A percentile compares a stretch with the other conserved stretches of the same genome.
These are phyloP conservation scores for Tolypocladium endophyticum DNA, from an alignment of 2,329 filamentous ascomycete species.

Conservation along the genomic window DNA sequence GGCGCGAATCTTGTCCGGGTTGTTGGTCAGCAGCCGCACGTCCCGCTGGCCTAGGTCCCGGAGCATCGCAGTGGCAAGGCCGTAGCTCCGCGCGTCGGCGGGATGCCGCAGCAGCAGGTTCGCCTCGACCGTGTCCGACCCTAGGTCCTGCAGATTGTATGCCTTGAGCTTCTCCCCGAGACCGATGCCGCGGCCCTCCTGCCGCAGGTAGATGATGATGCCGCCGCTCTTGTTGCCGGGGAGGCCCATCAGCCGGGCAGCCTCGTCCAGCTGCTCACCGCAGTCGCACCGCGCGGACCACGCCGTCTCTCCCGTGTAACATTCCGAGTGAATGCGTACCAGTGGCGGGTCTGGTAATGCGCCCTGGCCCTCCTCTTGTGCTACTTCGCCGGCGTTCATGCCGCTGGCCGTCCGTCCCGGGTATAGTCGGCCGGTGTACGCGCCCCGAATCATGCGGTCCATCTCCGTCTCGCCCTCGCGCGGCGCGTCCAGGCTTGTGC, in stretches of 20 bases:
- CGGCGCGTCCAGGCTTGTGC: constrained; percentile 58
- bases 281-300: constrained; percentile 98
- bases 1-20: constrained; percentile 91
- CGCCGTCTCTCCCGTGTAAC: constrained; percentile 96
- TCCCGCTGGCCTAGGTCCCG: constrained; percentile 71
- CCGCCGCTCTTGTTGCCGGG: constrained; percentile 57
- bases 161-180: constrained; percentile 94
- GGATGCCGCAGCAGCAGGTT: constrained; percentile 86
- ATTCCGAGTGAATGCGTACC: constrained; percentile 94
- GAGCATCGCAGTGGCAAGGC: constrained; percentile 91
- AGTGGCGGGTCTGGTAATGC: constrained; percentile 41
- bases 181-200: constrained; percentile 93
- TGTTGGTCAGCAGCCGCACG: constrained; percentile 83
- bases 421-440: constrained; percentile 79
- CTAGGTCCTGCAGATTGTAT: constrained; percentile 93
- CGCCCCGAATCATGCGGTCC: constrained; percentile 87
- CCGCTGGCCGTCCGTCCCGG: constrained; percentile 74
- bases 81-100: constrained; percentile 89
- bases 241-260: constrained; percentile 82
- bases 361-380: neutral
- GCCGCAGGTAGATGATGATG: constrained; percentile 89
- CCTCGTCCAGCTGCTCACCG: constrained; percentile 94
- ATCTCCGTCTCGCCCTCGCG: constrained; percentile 72
- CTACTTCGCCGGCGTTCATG: constrained; percentile 26
- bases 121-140: constrained; percentile 94